phyloP scores from a whole-genome alignment of 2,329 filamentous ascomycete species.

The Polytolypa hystricis region DNA sequence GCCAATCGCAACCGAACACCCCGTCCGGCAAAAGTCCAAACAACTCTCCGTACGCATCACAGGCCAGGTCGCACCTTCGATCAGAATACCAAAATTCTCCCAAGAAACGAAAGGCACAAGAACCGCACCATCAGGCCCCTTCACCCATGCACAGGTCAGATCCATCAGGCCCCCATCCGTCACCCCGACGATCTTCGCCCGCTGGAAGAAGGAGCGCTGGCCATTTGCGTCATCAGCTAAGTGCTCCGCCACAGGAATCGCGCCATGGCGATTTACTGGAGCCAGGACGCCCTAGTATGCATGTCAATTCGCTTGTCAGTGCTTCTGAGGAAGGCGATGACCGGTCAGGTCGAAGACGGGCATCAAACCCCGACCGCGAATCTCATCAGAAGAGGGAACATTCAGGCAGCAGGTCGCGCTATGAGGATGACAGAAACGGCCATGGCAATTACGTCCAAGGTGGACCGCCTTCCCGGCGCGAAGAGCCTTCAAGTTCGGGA shows the following conservation, averaged over 20 bases:
- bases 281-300: constrained; percentile 1
- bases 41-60: constrained; percentile 35
- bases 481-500: too few relatives aligned
- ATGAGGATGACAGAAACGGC: too few relatives aligned
- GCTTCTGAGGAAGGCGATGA: too few relatives aligned
- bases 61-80: constrained; percentile 37
- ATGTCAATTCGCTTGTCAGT: constrained; percentile 3
- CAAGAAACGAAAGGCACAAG: constrained; percentile 69
- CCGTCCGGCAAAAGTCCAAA: constrained; percentile 61
- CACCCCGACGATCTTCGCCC: constrained; percentile 42
- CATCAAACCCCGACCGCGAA: too few relatives aligned
- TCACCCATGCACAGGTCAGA: constrained; percentile 40
- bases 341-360: too few relatives aligned
- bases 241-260: constrained; percentile 38
- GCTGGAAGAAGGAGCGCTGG: constrained; percentile 46
- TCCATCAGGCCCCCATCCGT: constrained; percentile 37
- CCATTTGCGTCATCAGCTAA: constrained; percentile 56
- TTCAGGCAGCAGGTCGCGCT: too few relatives aligned
- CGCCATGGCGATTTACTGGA: constrained; percentile 2
- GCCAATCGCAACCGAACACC: constrained; percentile 56
- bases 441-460: too few relatives aligned
- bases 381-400: too few relatives aligned
- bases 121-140: constrained; percentile 40
- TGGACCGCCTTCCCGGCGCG: too few relatives aligned
- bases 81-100: constrained; percentile 62